These are phyloP conservation scores for Penicillium sp. DNA, from an alignment of 2,329 filamentous ascomycete species.

Conservation along the genomic window DNA sequence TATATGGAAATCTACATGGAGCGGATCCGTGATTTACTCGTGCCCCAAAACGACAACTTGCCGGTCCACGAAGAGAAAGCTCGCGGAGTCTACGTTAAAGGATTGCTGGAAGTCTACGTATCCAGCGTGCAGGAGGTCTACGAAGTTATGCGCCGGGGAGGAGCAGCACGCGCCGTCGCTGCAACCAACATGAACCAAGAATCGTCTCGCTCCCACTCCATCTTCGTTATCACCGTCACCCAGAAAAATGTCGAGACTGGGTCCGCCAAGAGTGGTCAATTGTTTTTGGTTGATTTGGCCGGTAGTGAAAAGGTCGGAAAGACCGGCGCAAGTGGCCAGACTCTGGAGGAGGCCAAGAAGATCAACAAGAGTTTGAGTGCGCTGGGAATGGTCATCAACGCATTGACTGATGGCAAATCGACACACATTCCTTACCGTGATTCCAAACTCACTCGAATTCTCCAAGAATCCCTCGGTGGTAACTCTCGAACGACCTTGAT, in stretches of 20 bases:
- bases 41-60: conserved; percentile 91
- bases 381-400: conserved; percentile 98
- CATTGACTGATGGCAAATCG: conserved; percentile 94
- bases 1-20: conserved; percentile 99
- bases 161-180: conserved; percentile 83
- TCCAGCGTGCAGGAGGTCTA: conserved; percentile 95
- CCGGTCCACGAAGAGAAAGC: conserved; percentile 98
- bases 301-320: conserved; percentile 99
- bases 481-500: conserved; percentile 98
- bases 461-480: conserved; percentile 95
- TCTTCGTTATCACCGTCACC: conserved; percentile 94
- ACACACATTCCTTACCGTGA: conserved; percentile 95
- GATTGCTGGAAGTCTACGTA: conserved; percentile 90
- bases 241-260: conserved; percentile 98
- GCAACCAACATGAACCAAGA: conserved; percentile 99
- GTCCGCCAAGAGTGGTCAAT: conserved; percentile 90
- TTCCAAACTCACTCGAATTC: conserved; percentile 93
- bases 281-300: conserved; percentile 96
- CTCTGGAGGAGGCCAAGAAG: conserved; percentile 97
- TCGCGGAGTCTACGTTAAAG: conserved; percentile 94
- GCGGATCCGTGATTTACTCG: conserved; percentile 87
- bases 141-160: conserved; percentile 92
- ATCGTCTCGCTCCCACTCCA: conserved; percentile 95
- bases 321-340: conserved; percentile 95
- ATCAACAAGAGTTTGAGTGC: conserved; percentile 99